These are phyloP conservation scores for Lipomyces kockii DNA, from an alignment of 805 yeast genomes.

Conservation along the genomic window DNA sequence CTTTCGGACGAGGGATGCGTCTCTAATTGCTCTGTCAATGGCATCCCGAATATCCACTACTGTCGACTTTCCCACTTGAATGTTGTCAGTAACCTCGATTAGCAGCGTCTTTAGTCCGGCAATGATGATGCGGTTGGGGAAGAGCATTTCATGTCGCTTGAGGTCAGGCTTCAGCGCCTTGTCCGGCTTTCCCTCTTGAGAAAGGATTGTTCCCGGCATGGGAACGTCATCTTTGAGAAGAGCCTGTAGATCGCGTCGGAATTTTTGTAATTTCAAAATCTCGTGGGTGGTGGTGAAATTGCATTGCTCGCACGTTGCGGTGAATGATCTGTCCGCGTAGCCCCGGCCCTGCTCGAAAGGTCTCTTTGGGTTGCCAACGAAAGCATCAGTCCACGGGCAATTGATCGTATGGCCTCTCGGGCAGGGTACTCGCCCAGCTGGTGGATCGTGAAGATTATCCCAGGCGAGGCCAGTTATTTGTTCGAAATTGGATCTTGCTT, in stretches of 20 bases:
- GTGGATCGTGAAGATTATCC: constrained; percentile 7
- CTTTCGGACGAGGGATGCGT: constrained; percentile 4
- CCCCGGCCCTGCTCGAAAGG: constrained; percentile 5
- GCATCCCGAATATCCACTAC: constrained; percentile 5
- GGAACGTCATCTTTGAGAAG: constrained; percentile 6
- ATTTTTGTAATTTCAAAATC: constrained; percentile 5
- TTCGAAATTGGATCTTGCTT: constrained; percentile 7
- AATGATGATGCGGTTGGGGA: constrained; percentile 7
- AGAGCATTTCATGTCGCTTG: constrained; percentile 3
- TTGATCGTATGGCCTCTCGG: constrained; percentile 5
- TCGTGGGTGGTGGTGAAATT: constrained; percentile 6
- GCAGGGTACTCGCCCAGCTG: neutral
- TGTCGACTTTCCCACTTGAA: constrained; percentile 4
- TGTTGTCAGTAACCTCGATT: neutral
- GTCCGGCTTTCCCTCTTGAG: constrained; percentile 1
- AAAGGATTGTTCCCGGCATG: constrained; percentile 9
- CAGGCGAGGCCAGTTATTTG: constrained; percentile 8
- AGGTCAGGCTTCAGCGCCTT: constrained; percentile 6
- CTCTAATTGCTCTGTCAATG: constrained; percentile 6
- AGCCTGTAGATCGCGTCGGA: constrained; percentile 8
- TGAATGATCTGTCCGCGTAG: constrained; percentile 6
- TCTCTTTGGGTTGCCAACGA: constrained; percentile 1
- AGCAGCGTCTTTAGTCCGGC: constrained; percentile 3
- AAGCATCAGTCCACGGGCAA: constrained; percentile 4
- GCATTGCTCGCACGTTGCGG: constrained; percentile 6